Evolutionary conservation across 768 basidiomycete genomes (phyloP), one percentile per base, ranked within the genome.

Genomic region (Guyanaporus albipodus): DNA sequence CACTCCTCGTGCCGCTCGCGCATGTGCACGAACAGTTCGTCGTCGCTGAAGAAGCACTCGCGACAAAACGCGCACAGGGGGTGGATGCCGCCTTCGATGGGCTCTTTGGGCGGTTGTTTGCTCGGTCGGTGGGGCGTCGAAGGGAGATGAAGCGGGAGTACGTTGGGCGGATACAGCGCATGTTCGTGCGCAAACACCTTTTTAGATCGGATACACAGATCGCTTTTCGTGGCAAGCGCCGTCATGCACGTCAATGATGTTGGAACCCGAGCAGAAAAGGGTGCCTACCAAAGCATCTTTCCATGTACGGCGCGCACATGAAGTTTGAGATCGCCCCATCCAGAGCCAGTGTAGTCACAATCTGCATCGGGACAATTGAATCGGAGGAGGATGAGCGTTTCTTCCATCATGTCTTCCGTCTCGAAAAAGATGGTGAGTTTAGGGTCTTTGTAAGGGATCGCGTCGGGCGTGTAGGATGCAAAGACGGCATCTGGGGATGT

Each of bases 181-280:
- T 97, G 95, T 65, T 99, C 95, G 67, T 99, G 94, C 2, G 90
- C 75, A 64, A 99, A 99, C 31, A 98, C 87, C 57, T 96, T 96
- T 70, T 97, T 94, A 64, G 76, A 77, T 41, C 83, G 76, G 46
- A 92, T 82, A 62, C 96, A 99, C 2, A 99, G 63, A 55, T 91
- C 90, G 57, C 91, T 93, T 1, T 17, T 24, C n/a, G n/a, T 8
- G 4, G 14, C 6, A 2, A 26, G 22, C 8, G 3, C n/a, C 32
- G 14, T 29, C 34, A 29, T 29, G 28, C 26, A 14, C n/a, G 27
- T 28, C 27, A 17, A 15, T 7, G 37, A 8, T 12, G 24, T 22
- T 36, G 6, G 18, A 5, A 14, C 17, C 27, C 1, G 21, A 10
- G 10, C 9, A 7, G 2, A 10, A 11, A 17, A n/a, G 4, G 12